phyloP scores from a whole-genome alignment of 805 yeast genomes.

The Diddensiella santjacobensis region DNA sequence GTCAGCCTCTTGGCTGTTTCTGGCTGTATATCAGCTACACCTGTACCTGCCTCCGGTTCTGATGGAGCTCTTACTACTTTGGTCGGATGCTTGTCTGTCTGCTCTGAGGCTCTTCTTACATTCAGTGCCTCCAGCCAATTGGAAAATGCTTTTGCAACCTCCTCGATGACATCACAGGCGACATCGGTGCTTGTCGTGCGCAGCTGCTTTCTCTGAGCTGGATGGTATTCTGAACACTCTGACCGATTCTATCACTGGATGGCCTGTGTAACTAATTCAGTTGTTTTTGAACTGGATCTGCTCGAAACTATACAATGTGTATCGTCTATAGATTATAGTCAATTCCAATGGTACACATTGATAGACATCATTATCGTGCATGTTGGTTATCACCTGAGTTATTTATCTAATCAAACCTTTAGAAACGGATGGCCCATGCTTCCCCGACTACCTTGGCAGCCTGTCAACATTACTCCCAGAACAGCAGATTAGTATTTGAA shows the following conservation, averaged over 20 bases:
- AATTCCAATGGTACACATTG: no score
- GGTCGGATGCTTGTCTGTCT: background rate
- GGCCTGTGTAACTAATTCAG: no score
- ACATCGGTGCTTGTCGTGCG: background rate
- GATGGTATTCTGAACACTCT: background rate
- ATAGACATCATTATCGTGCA: no score
- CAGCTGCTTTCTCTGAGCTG: background rate
- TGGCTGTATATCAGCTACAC: background rate
- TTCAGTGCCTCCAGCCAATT: background rate
- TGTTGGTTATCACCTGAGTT: no score
- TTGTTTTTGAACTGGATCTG: no score
- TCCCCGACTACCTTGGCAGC: no score
- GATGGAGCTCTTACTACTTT: background rate
- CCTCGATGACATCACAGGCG: constrained; percentile 4
- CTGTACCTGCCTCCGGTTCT: background rate
- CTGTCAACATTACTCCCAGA: no score
- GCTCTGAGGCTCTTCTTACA: background rate
- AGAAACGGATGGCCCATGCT: no score
- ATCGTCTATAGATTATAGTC: no score
- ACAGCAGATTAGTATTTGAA: no score
- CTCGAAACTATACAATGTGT: no score
- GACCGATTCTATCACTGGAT: background rate
- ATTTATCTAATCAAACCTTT: no score
- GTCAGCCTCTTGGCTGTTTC: background rate
- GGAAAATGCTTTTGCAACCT: constrained; percentile 5